Base-by-base conservation (phyloP, 2,329 filamentous ascomycete species). In the Trichophyton verrucosum region DNA sequence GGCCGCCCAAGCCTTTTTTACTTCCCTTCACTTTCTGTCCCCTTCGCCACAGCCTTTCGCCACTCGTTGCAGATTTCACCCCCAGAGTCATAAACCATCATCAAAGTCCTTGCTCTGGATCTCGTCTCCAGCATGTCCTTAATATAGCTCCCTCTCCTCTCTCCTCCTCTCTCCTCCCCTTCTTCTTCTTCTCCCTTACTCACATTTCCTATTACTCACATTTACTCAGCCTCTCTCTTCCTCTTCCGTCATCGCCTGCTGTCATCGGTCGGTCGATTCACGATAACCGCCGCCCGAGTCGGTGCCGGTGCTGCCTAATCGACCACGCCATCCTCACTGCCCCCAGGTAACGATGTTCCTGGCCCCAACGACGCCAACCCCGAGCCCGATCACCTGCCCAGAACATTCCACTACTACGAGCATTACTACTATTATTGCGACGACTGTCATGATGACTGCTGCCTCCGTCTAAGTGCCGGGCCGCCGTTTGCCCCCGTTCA, bases 151-250 rank as follows among this genome's bases (percentile, higher is more conserved):
- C 33, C 42, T 17, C 13, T 53, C 47, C 20, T 53, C 38, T 33
- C 22, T 13, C 47, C 40, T 47, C 47, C 13, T 6, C 44, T 49
- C 44, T 49, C 22, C 38, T 22, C 20, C n/a, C 17, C n/a, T 42
- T 20, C 38, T 24, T n/a, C 40, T 40, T 33, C 42, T 42, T 60
- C 27, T 15, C 40, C 15, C 40, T 44, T 47, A 44, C 62, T 56
- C 24, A 53, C 47, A 7, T 30, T 22, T 30, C 60, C 53, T 59
- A 55, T 56, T 47, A 44, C 49, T 40, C 56, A 20, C 59, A 33
- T 30, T 47, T 44, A 38, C 33, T 38, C 44, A 42, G 13, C 17
- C 38, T 36, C 27, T 38, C 38, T 24, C 59, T 9, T 38, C 42
- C 11, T 3, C 11, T 22, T 24, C 44, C 44, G 44, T 49, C 53